Conservation (phyloP, 805 yeast genomes). For the Candida pseudofarinosa region DNA sequence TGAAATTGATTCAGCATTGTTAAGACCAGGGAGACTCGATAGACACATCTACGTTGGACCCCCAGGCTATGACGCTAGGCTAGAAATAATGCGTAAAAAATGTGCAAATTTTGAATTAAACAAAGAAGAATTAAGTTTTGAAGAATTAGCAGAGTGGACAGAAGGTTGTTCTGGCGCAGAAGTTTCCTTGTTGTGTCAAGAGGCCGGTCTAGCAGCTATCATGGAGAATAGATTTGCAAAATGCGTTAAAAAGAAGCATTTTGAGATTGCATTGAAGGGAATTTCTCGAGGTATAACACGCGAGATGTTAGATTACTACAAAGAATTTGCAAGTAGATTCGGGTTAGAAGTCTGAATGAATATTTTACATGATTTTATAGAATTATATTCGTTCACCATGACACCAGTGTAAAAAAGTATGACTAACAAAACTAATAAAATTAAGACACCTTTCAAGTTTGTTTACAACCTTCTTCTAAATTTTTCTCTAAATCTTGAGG, state of each 20-base stretch:
- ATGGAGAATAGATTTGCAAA: constrained; percentile 64
- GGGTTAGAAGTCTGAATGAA: constrained; percentile 22
- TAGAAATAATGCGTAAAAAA: constrained; percentile 70
- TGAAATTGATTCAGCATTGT: constrained; percentile 84
- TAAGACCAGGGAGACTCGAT: constrained; percentile 95
- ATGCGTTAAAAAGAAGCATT: constrained; percentile 60
- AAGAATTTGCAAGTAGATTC: constrained; percentile 44
- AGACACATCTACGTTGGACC: constrained; percentile 91
- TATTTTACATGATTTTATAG: too few relatives aligned
- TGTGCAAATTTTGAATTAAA: constrained; percentile 59
- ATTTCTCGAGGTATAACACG: constrained; percentile 76
- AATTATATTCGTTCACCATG: too few relatives aligned
- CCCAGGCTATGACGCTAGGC: constrained; percentile 78
- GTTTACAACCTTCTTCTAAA: constrained; percentile 56
- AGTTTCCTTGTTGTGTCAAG: constrained; percentile 85
- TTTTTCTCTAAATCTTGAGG: constrained; percentile 51
- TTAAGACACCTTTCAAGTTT: constrained; percentile 19
- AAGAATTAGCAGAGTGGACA: constrained; percentile 54
- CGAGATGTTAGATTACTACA: constrained; percentile 79
- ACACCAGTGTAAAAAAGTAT: too few relatives aligned
- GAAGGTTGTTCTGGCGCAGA: constrained; percentile 98
- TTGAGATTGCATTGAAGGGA: constrained; percentile 62
- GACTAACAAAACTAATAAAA: too few relatives aligned
- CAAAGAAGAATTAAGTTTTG: constrained; percentile 43
- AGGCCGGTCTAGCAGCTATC: constrained; percentile 92